Percentiles rank a stretch among this genome's conserved stretches.
phyloP scores from a whole-genome alignment of 2,329 filamentous ascomycete species.

The Westerdykella aurantiaca region DNA sequence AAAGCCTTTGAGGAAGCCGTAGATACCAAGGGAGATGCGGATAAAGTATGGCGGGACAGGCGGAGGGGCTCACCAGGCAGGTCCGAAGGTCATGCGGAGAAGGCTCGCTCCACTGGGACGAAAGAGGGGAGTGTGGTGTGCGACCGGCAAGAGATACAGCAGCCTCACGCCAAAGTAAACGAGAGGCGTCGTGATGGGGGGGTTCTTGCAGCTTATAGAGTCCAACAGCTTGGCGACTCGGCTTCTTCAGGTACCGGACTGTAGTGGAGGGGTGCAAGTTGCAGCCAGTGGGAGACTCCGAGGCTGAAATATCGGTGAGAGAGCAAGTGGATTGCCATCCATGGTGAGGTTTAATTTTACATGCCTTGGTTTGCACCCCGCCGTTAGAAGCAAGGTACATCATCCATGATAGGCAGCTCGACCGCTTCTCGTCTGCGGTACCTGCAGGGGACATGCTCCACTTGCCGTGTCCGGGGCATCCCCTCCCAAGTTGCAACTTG shows the following conservation, averaged over 20 bases:
- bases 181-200: constrained; percentile 14
- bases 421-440: constrained; percentile 19
- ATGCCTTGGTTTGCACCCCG: constrained; percentile 13
- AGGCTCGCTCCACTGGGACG: constrained; percentile 25
- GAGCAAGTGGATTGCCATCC: constrained; percentile 11
- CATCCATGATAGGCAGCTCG: constrained; percentile 21
- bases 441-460: constrained; percentile 15
- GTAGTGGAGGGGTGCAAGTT: background rate
- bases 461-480: background rate
- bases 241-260: constrained; percentile 11
- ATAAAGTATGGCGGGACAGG: constrained; percentile 28
- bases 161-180: constrained; percentile 19
- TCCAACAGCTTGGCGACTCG: constrained; percentile 8
- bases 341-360: constrained; percentile 16
- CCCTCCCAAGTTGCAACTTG: background rate
- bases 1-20: constrained; percentile 8
- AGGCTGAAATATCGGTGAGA: constrained; percentile 31
- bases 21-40: constrained; percentile 13
- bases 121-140: constrained; percentile 23
- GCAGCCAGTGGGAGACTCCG: constrained; percentile 7
- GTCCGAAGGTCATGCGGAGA: constrained; percentile 30
- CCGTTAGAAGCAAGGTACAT: constrained; percentile 11
- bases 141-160: constrained; percentile 19
- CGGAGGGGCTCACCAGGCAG: constrained; percentile 21
- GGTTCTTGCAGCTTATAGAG: constrained; percentile 20